Base-by-base conservation (phyloP, 1,284 basidiomycete species). In the Pseudozyma pruni region DNA sequence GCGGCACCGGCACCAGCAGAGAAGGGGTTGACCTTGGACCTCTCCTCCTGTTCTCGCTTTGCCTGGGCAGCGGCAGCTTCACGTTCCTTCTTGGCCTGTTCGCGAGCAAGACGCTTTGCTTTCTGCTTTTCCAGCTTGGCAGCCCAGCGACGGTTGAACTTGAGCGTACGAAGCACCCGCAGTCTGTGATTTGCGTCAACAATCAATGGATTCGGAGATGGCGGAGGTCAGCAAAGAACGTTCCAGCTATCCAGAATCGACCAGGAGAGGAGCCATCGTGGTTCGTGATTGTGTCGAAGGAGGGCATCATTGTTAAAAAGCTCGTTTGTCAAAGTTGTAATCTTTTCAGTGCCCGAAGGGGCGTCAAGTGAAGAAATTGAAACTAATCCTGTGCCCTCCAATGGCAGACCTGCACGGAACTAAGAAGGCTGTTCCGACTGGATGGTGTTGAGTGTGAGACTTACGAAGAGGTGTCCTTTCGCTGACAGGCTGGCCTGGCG, bases 351-450 rank as follows among this genome's bases (percentile, higher is more conserved):
- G 48, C 56, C 51, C 61, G 52, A 52, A 59, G 58, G 54, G 58
- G 49, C 57, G 44, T 81, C 80, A 81, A 81, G 78, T 81, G 80
- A 81, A 81, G 80, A 81, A 81, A 81, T 80, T 77, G 58, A 66
- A 46, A 45, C 54, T 80, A 80, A 81, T 81, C 80, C 52, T 79
- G 34, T 76, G 75, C 75, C 68, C 23, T 20, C 25, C 40, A 16
- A n/a, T 11, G 29, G 45, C 35, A n/a, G 35, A 38, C n/a, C 11
- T 29, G 10, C 33, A 37, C 23, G 33, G 17, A n/a, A 8, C 19
- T 1, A 8, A 23, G n/a, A 4, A 6, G 19, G 17, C 13, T 8
- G 14, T 46, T 10, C 25, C 8, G 17, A 13, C 4, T 11, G 6
- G 27, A 7, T 11, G 11, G 6, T 11, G 27, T 7, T 11, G 11